Evolutionary conservation across 164 flowering plant genomes (phyloP).

Genomic region (Magnolia changhungtana): DNA sequence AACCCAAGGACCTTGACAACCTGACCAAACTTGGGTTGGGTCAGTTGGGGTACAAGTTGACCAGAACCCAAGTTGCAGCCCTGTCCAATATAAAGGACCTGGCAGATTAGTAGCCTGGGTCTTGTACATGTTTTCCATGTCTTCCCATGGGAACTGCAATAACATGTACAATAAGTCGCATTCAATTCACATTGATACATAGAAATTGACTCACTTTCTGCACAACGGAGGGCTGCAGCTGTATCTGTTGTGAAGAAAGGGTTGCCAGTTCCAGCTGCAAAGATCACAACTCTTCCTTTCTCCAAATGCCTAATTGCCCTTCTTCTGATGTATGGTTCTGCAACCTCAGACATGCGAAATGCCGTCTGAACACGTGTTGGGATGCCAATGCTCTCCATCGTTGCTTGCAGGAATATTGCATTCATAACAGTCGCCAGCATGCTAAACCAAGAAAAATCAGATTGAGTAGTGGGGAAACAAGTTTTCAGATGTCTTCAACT

Average conservation of each 20-base stretch:
- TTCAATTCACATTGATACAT: neutral
- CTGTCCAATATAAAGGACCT: neutral
- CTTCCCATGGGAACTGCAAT: neutral
- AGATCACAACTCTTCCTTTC: conserved; percentile 96
- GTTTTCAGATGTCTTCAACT: neutral
- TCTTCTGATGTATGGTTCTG: conserved; percentile 93
- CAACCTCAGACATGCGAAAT: conserved; percentile 98
- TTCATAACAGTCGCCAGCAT: conserved; percentile 99
- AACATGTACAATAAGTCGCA: neutral
- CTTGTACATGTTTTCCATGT: neutral
- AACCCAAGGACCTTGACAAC: too few relatives aligned
- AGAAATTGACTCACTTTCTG: conserved; percentile 72
- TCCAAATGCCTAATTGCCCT: conserved; percentile 95
- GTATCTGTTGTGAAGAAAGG: conserved; percentile 99
- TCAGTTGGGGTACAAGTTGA: too few relatives aligned
- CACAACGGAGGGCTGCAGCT: conserved; percentile 98
- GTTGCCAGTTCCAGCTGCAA: conserved; percentile 99
- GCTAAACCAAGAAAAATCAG: conserved; percentile 26
- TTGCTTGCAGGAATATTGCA: conserved; percentile 98
- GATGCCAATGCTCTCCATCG: conserved; percentile 98
- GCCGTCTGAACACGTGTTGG: conserved; percentile 99
- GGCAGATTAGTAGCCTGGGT: neutral
- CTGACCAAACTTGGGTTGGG: too few relatives aligned
- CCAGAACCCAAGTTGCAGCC: neutral
- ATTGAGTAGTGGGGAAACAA: neutral